Evolutionary conservation across 345 rosid genomes (phyloP).

Genomic region (Ceriops decandra): DNA sequence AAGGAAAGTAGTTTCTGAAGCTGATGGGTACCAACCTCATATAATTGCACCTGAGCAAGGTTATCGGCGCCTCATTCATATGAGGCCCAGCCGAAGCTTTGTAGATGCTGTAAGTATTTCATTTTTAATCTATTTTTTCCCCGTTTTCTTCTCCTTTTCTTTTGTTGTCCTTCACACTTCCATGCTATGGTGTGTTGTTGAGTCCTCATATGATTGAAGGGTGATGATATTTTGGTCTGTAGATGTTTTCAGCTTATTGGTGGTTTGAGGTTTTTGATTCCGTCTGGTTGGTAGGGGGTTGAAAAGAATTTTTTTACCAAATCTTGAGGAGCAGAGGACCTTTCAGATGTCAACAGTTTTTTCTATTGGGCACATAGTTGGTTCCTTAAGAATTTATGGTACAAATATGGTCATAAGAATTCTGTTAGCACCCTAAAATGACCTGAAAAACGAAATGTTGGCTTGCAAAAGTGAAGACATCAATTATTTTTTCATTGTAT

Average conservation of each 20-base stretch:
- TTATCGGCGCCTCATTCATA: constrained; percentile 60
- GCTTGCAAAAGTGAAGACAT: not conserved
- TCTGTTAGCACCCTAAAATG: not conserved
- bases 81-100: constrained; percentile 66
- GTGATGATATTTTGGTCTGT: not conserved
- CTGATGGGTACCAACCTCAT: constrained; percentile 78
- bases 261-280: not conserved
- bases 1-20: constrained; percentile 57
- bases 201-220: not conserved
- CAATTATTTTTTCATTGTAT: not conserved
- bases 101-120: constrained; percentile 62
- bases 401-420: not conserved
- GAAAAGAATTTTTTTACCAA: not conserved
- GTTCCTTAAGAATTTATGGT: not conserved
- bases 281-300: not conserved
- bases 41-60: constrained; percentile 73
- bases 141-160: not conserved
- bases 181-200: not conserved
- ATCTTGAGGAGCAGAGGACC: not conserved
- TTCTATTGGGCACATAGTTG: too few species aligned
- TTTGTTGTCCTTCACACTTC: not conserved
- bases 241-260: not conserved
- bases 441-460: not conserved
- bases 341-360: too few species aligned
- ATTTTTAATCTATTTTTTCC: not conserved